These are phyloP conservation scores for Vigna angularis DNA, from an alignment of 306 rosid genomes.

Conservation along the genomic window DNA sequence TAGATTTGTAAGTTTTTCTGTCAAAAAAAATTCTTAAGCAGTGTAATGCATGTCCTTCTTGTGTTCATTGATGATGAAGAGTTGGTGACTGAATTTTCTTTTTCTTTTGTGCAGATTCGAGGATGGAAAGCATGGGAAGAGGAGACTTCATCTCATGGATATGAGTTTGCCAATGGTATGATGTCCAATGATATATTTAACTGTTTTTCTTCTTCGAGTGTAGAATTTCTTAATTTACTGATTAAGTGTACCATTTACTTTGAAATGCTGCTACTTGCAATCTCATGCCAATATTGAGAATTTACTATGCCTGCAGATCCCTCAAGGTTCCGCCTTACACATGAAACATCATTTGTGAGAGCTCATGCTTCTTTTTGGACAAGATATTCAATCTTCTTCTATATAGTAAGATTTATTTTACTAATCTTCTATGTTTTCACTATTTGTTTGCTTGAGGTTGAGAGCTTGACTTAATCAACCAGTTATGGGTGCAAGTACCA, in stretches of 20 bases:
- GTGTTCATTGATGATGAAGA: constrained; percentile 8
- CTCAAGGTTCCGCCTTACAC: constrained; percentile 91
- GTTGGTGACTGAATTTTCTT: constrained; percentile 35
- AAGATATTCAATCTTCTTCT: constrained; percentile 69
- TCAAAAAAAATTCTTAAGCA: neutral
- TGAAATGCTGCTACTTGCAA: constrained; percentile 20
- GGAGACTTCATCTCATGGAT: constrained; percentile 76
- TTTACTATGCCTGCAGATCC: constrained; percentile 60
- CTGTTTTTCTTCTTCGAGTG: constrained; percentile 13
- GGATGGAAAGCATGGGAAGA: constrained; percentile 97
- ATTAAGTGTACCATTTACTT: neutral
- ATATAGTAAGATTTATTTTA: constrained; percentile 67
- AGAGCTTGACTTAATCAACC: neutral
- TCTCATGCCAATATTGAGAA: constrained; percentile 16
- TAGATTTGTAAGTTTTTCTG: neutral
- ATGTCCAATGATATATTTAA: constrained; percentile 18
- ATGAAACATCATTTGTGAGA: constrained; percentile 91
- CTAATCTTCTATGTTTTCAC: constrained; percentile 32
- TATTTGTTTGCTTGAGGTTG: constrained; percentile 11
- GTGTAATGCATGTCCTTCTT: neutral
- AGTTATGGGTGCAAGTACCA: neutral
- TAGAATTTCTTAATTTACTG: neutral
- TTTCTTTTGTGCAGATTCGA: constrained; percentile 67
- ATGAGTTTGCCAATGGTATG: constrained; percentile 85
- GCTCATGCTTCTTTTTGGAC: constrained; percentile 91